These are phyloP conservation scores for Nemania sp. DNA, from an alignment of 2,329 filamentous ascomycete species.

Conservation along the genomic window DNA sequence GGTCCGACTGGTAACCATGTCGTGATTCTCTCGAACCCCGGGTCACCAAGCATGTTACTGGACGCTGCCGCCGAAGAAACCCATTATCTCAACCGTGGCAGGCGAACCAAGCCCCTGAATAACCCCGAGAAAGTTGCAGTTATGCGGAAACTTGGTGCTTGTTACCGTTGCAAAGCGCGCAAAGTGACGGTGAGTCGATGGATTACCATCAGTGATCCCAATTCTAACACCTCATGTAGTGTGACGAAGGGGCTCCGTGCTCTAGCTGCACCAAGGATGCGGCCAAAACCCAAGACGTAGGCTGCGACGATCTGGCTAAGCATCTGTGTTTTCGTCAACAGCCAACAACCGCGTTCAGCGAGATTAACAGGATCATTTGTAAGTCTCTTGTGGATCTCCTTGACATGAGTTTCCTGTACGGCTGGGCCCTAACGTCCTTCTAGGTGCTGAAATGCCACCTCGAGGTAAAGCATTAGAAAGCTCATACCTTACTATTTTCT, in stretches of 20 bases:
- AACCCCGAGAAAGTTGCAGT: slow-evolving; percentile 51
- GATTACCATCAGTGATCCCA: slow-evolving; percentile 29
- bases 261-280: slow-evolving; percentile 35
- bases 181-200: slow-evolving; percentile 51
- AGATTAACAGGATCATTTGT: slow-evolving; percentile 34
- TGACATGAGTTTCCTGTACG: background rate
- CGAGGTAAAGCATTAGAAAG: slow-evolving; percentile 15
- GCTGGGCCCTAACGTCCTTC: slow-evolving; percentile 6
- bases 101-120: slow-evolving; percentile 37
- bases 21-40: slow-evolving; percentile 33
- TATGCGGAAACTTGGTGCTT: slow-evolving; percentile 54
- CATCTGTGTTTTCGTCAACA: slow-evolving; percentile 37
- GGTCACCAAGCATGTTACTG: slow-evolving; percentile 27
- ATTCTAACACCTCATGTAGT: slow-evolving; percentile 34
- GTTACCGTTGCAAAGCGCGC: slow-evolving; percentile 52
- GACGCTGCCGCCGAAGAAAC: slow-evolving; percentile 27
- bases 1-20: slow-evolving; percentile 29
- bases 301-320: slow-evolving; percentile 31
- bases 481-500: slow-evolving; percentile 26
- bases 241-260: slow-evolving; percentile 46
- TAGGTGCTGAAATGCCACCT: slow-evolving; percentile 24
- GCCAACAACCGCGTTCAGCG: slow-evolving; percentile 31
- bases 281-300: slow-evolving; percentile 21
- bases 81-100: slow-evolving; percentile 35
- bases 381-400: slow-evolving; percentile 6